Evolutionary conservation across 2,329 filamentous ascomycete species (phyloP), one percentile per base, ranked within the genome.

Genomic region (Grosmannia huntii): DNA sequence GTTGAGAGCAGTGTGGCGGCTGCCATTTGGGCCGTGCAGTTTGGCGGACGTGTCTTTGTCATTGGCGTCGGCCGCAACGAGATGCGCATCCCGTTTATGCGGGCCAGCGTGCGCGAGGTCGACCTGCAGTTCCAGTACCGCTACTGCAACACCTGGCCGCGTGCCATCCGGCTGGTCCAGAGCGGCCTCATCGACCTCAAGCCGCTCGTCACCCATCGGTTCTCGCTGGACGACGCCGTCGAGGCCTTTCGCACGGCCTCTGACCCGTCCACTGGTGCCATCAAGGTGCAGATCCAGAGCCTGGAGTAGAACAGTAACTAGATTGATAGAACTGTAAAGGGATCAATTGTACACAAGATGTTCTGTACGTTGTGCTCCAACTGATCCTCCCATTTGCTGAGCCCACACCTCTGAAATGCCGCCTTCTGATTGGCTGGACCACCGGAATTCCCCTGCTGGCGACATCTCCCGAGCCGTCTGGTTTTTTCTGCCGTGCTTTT

Each of bases 101-200:
- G 90, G 56, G 81, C 92, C 59, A 92, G 87, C 66, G 92, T 91
- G 6, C 82, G 89, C 63, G 94, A 97, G 75, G 87, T 97, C 65
- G 92, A 97, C 73, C 77, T 97, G 61, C 89, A 95, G 75, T 94
- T 96, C 72, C 92, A 97, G 76, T 97, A 97, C 76, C 83, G 94
- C 61, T 97, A 97, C 77, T 82, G 81, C 75, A 96, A 97, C 76
- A 96, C 90, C 25, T 97, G 92, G 92, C 94, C 92, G 38, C 83
- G 89, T 62, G 92, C 94, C 50, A 96, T 97, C 65, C 82, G 91
- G 53, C 76, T 97, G 63, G 80, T 97, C 44, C 83, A 90, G 76
- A 90, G 85, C 68, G 89, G 89, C 2, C 82, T 96, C 4, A 81
- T 97, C 66, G 84, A 95, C 69, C 75, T 96, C 68, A 81, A 80